phyloP scores from a whole-genome alignment of 2,329 filamentous ascomycete genomes.

The Anthostomella pinea region DNA sequence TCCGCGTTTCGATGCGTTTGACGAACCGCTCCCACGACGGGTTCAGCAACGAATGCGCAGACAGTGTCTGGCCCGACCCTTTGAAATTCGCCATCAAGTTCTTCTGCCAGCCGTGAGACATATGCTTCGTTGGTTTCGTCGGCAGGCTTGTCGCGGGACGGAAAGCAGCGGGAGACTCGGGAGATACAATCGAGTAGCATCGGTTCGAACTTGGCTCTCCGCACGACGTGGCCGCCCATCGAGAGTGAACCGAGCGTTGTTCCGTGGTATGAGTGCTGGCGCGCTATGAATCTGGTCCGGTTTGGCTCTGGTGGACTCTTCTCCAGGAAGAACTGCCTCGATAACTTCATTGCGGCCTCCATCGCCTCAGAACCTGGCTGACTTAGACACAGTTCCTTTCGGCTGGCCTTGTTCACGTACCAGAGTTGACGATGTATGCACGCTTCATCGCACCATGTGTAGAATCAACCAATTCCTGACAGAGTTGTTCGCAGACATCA shows the following conservation, averaged over 20 bases:
- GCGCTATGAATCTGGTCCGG: constrained; percentile 64
- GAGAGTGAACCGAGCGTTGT: constrained; percentile 66
- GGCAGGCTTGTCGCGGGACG: constrained; percentile 54
- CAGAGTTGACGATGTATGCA: constrained; percentile 35
- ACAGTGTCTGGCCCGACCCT: constrained; percentile 62
- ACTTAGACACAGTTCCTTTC: constrained; percentile 1
- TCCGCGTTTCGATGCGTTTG: too few species aligned
- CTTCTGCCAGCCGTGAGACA: constrained; percentile 55
- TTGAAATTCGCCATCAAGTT: constrained; percentile 67
- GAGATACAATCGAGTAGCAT: constrained; percentile 57
- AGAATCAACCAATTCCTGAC: constrained; percentile 28
- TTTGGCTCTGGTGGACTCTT: constrained; percentile 48
- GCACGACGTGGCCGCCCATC: constrained; percentile 58
- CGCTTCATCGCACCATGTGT: constrained; percentile 34
- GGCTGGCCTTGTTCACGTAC: constrained; percentile 19
- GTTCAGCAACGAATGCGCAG: constrained; percentile 71
- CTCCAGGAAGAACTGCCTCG: constrained; percentile 60
- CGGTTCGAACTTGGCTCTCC: constrained; percentile 61
- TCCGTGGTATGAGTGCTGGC: constrained; percentile 69
- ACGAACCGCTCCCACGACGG: constrained; percentile 67
- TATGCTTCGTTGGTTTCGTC: constrained; percentile 58
- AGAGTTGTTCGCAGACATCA: constrained; percentile 21
- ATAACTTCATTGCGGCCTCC: constrained; percentile 61
- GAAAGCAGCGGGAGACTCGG: constrained; percentile 64
- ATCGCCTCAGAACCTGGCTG: constrained; percentile 58